phyloP scores from a whole-genome alignment of 768 basidiomycete species.

The Glaciozyma antarctica region DNA sequence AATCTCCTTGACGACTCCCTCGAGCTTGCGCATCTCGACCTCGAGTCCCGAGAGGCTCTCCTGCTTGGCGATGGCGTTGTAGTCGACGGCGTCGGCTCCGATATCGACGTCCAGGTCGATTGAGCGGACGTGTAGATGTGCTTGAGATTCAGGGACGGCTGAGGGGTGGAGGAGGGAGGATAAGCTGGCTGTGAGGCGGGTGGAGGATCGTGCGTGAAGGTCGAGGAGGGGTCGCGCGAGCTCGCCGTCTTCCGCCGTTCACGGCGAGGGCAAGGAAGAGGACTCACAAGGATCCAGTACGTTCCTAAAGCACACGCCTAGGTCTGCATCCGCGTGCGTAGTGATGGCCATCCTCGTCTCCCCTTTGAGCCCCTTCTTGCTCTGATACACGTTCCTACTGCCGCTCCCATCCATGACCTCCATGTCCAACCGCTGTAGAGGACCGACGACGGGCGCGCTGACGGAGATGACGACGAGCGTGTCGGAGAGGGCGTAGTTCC shows the following conservation, averaged over 20 bases:
- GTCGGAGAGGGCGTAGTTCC: constrained; percentile 81
- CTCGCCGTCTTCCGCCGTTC: not conserved
- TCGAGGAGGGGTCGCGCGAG: not conserved
- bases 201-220: not conserved
- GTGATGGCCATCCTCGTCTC: constrained; percentile 92
- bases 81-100: constrained; percentile 96
- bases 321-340: constrained; percentile 82
- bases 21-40: constrained; percentile 96
- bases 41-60: constrained; percentile 91
- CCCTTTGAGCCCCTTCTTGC: constrained; percentile 74
- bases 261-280: not conserved
- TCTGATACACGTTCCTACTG: constrained; percentile 78
- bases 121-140: constrained; percentile 51
- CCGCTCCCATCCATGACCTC: constrained; percentile 85
- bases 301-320: constrained; percentile 92
- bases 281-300: constrained; percentile 58
- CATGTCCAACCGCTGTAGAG: constrained; percentile 61
- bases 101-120: constrained; percentile 95
- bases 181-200: not conserved
- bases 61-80: constrained; percentile 98
- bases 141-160: constrained; percentile 49
- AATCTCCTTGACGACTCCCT: constrained; percentile 88
- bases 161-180: not conserved
- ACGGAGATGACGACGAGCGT: constrained; percentile 93
- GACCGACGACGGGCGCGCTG: constrained; percentile 53